Percentiles rank a stretch among this genome's conserved stretches.
Evolutionary conservation across 352 stramenopile species (phyloP).

Genomic region (Globisporangium spinosum): DNA sequence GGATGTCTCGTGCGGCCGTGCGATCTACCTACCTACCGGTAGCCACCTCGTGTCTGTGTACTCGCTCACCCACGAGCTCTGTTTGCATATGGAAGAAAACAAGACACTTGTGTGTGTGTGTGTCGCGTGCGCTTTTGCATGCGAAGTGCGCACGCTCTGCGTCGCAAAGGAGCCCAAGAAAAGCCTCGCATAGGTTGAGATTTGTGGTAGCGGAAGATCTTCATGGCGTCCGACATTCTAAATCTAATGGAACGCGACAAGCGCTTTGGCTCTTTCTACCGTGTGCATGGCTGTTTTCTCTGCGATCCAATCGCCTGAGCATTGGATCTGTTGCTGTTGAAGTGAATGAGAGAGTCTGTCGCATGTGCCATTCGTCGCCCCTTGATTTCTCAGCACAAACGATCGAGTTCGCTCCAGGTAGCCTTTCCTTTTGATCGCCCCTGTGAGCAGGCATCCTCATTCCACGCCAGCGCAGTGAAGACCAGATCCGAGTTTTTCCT

Average conservation of each 20-base stretch:
- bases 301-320: neutral
- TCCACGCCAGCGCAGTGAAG: neutral
- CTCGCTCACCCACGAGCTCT: neutral
- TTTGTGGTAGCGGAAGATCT: neutral
- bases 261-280: neutral
- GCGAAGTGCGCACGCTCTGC: neutral
- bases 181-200: neutral
- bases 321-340: neutral
- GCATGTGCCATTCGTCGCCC: neutral
- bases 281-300: neutral
- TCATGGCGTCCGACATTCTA: neutral
- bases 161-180: neutral
- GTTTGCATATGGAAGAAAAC: slow-evolving; percentile 2
- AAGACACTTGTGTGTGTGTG: neutral
- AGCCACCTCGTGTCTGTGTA: neutral
- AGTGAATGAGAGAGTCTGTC: neutral
- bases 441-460: neutral
- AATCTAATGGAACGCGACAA: neutral
- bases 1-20: neutral
- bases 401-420: neutral
- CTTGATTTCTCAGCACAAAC: neutral
- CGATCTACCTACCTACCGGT: neutral
- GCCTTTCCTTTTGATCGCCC: neutral
- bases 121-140: neutral
- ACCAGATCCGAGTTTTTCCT: neutral